These are phyloP conservation scores for Fulvia fulva DNA, from an alignment of 2,329 filamentous ascomycete species.

Conservation along the genomic window DNA sequence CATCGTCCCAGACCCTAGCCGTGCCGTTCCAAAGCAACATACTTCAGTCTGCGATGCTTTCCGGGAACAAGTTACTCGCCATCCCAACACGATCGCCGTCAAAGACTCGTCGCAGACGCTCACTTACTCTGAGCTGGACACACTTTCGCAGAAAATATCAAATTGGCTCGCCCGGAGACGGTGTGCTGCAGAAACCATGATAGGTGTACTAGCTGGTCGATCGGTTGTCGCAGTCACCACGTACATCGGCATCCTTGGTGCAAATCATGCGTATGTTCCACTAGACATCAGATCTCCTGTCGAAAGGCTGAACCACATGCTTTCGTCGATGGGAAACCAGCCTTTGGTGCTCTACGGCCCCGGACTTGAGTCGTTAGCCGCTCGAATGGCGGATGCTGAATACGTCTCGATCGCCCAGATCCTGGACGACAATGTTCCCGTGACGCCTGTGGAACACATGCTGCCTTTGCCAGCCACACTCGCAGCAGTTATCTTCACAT, in stretches of 20 bases:
- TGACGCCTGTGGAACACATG: slow-evolving; percentile 1
- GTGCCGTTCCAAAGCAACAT: not conserved
- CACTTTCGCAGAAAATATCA: not conserved
- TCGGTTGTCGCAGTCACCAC: not conserved
- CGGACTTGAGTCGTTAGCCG: not conserved
- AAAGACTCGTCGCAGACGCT: slow-evolving; percentile 2
- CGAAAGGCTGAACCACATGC: not conserved
- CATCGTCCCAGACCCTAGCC: not conserved
- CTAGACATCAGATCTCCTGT: slow-evolving; percentile 4
- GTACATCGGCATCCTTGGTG: slow-evolving; percentile 8
- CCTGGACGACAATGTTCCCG: not conserved
- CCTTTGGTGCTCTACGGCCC: slow-evolving; percentile 1
- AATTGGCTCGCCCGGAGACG: slow-evolving; percentile 1
- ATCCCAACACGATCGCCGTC: slow-evolving; percentile 4
- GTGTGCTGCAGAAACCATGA: slow-evolving; percentile 1
- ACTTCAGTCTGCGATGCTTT: slow-evolving; percentile 2
- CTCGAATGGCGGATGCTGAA: not conserved
- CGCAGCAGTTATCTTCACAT: slow-evolving; percentile 15
- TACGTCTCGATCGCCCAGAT: not conserved
- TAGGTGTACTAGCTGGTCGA: slow-evolving; percentile 5
- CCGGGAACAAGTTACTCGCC: not conserved
- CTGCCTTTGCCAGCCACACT: not conserved
- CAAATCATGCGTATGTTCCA: slow-evolving; percentile 6
- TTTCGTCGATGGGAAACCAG: not conserved
- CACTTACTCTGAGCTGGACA: slow-evolving; percentile 4